phyloP scores from a whole-genome alignment of 1,284 basidiomycete species.

The Xanthoconium separans region DNA sequence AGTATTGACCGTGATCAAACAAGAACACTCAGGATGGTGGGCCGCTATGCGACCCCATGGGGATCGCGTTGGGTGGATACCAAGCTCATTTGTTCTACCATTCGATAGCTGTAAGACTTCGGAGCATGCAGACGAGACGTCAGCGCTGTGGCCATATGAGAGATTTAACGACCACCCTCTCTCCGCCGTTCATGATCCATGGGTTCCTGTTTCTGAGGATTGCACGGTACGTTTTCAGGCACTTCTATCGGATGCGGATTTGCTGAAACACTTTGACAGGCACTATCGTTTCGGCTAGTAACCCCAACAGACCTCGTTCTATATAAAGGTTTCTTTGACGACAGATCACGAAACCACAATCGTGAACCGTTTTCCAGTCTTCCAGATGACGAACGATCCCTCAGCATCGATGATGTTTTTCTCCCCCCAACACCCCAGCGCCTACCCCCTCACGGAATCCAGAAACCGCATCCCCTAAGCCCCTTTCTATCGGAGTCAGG shows the following conservation, averaged over 20 bases:
- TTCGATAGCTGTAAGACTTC: conserved; percentile 24
- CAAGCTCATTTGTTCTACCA: conserved; percentile 52
- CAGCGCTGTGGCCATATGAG: not conserved
- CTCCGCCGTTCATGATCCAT: conserved; percentile 17
- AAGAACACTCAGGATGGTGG: conserved; percentile 78
- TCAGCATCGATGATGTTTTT: not conserved
- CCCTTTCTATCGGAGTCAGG: not conserved
- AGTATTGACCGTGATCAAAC: conserved; percentile 62
- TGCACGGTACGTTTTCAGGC: conserved; percentile 13
- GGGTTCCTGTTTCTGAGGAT: conserved; percentile 22
- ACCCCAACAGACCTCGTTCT: conserved; percentile 22
- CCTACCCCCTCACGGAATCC: not conserved
- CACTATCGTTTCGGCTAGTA: conserved; percentile 13
- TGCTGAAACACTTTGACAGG: conserved; percentile 15
- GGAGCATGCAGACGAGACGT: conserved; percentile 9
- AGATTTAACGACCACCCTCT: conserved; percentile 3
- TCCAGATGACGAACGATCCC: conserved; percentile 9
- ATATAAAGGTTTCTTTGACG: conserved; percentile 10
- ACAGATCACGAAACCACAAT: not conserved
- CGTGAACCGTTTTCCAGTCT: conserved; percentile 8
- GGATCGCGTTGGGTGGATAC: conserved; percentile 68
- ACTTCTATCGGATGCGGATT: not conserved
- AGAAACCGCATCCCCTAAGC: not conserved
- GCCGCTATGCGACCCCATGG: conserved; percentile 61
- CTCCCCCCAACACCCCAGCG: conserved; percentile 6